phyloP scores from a whole-genome alignment of 768 basidiomycete genomes.

The Suillus bovinus region DNA sequence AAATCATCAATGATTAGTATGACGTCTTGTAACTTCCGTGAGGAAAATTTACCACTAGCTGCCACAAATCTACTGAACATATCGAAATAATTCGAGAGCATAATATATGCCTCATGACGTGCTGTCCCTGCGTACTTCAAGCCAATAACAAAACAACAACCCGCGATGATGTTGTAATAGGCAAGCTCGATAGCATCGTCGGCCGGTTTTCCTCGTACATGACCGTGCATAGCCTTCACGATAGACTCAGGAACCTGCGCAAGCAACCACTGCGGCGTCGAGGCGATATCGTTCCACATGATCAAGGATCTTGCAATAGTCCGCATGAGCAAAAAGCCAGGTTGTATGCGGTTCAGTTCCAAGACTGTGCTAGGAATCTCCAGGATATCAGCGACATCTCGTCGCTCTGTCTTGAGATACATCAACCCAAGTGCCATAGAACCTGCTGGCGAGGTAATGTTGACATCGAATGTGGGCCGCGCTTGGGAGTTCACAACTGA shows the following conservation, averaged over 20 bases:
- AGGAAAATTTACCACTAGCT: slow-evolving; percentile 54
- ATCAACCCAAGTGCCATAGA: slow-evolving; percentile 89
- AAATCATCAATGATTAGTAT: slow-evolving; percentile 7
- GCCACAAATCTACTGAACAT: slow-evolving; percentile 71
- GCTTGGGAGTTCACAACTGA: slow-evolving; percentile 36
- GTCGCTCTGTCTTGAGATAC: slow-evolving; percentile 84
- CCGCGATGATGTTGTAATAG: slow-evolving; percentile 89
- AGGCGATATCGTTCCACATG: slow-evolving; percentile 79
- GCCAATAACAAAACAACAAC: slow-evolving; percentile 88
- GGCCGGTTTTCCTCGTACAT: slow-evolving; percentile 46
- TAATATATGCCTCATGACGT: slow-evolving; percentile 81
- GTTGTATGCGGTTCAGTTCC: slow-evolving; percentile 82
- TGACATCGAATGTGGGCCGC: slow-evolving; percentile 71
- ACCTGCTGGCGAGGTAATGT: slow-evolving; percentile 89
- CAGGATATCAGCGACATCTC: slow-evolving; percentile 85
- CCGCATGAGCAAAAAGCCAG: slow-evolving; percentile 82
- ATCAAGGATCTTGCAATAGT: slow-evolving; percentile 78
- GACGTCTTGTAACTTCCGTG: slow-evolving; percentile 1
- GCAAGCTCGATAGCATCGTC: slow-evolving; percentile 84
- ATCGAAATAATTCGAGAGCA: slow-evolving; percentile 83
- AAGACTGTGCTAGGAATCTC: slow-evolving; percentile 80
- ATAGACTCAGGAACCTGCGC: slow-evolving; percentile 72
- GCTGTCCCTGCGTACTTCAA: slow-evolving; percentile 96
- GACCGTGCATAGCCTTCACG: slow-evolving; percentile 54
- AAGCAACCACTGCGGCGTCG: slow-evolving; percentile 72